Evolutionary conservation across 176 grass and related monocot genomes (phyloP).

Genomic region (Guadua angustifolia): DNA sequence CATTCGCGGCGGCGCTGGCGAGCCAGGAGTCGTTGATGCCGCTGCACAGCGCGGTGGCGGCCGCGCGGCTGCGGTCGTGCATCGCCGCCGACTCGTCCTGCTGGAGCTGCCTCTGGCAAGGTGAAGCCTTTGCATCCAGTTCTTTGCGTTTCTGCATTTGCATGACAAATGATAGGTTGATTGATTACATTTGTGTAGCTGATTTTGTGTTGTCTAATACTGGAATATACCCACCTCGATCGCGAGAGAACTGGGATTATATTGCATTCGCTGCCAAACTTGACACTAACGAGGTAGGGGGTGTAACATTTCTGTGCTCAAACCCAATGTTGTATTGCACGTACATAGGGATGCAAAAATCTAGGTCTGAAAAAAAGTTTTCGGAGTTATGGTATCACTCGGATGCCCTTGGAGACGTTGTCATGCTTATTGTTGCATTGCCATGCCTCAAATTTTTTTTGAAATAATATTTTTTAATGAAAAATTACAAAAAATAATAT

Average conservation of each 20-base stretch:
- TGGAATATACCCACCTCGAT: background rate
- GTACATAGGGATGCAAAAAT: background rate
- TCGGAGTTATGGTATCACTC: background rate
- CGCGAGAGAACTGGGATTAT: background rate
- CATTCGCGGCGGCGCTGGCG: slow-evolving; percentile 42
- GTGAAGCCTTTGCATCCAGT: slow-evolving; percentile 16
- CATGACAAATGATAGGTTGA: background rate
- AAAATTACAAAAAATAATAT: too few species aligned
- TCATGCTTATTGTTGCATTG: background rate
- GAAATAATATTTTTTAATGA: too few species aligned
- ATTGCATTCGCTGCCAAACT: background rate
- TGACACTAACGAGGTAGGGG: background rate
- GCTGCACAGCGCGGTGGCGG: slow-evolving; percentile 68
- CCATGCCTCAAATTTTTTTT: too few species aligned
- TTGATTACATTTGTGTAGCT: background rate
- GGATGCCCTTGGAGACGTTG: background rate
- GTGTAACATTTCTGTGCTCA: background rate
- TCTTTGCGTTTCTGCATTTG: background rate
- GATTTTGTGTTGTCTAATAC: background rate
- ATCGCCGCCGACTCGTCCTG: slow-evolving; percentile 67
- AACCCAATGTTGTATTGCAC: background rate
- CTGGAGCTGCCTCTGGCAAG: slow-evolving; percentile 82
- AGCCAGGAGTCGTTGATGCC: slow-evolving; percentile 66
- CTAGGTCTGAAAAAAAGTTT: background rate
- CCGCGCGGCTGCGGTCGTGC: slow-evolving; percentile 64